Conservation (phyloP, 371 early-diverging fungal species). For the Mucor plumbeus region DNA sequence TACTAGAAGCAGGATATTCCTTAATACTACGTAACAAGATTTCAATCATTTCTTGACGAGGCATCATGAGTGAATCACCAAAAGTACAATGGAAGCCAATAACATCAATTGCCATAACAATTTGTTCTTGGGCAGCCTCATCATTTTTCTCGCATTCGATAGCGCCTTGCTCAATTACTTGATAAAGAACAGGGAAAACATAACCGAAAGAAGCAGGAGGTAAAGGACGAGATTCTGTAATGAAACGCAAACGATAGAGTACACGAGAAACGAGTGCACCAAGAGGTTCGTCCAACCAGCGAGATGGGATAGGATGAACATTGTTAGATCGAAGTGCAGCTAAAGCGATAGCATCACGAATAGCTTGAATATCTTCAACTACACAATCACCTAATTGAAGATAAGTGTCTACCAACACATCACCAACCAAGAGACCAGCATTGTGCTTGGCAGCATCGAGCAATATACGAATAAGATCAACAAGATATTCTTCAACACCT, state of each 20-base stretch:
- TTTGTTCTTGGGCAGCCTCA: slow-evolving; percentile 74
- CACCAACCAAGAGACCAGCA: slow-evolving; percentile 64
- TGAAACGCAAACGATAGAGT: slow-evolving; percentile 75
- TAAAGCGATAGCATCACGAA: slow-evolving; percentile 61
- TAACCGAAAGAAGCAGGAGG: slow-evolving; percentile 80
- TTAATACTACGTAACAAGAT: slow-evolving; percentile 73
- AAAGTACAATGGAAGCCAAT: slow-evolving; percentile 68
- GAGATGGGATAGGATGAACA: slow-evolving; percentile 63
- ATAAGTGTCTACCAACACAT: slow-evolving; percentile 63
- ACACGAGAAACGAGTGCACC: slow-evolving; percentile 71
- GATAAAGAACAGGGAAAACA: slow-evolving; percentile 80
- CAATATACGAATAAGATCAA: slow-evolving; percentile 53
- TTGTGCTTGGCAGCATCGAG: slow-evolving; percentile 57
- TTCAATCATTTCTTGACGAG: slow-evolving; percentile 77
- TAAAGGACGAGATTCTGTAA: slow-evolving; percentile 69
- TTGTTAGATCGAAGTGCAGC: slow-evolving; percentile 76
- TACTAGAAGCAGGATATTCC: slow-evolving; percentile 69
- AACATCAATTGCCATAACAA: slow-evolving; percentile 76
- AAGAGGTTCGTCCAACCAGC: slow-evolving; percentile 75
- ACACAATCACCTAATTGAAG: slow-evolving; percentile 57
- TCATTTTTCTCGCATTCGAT: slow-evolving; percentile 53
- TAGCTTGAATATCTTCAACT: slow-evolving; percentile 51
- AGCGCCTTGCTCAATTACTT: slow-evolving; percentile 74
- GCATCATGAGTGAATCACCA: slow-evolving; percentile 64
- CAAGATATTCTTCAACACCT: slow-evolving; percentile 48